These are phyloP conservation scores for Knufia fluminis DNA, from an alignment of 2,329 filamentous ascomycete genomes.

Conservation along the genomic window DNA sequence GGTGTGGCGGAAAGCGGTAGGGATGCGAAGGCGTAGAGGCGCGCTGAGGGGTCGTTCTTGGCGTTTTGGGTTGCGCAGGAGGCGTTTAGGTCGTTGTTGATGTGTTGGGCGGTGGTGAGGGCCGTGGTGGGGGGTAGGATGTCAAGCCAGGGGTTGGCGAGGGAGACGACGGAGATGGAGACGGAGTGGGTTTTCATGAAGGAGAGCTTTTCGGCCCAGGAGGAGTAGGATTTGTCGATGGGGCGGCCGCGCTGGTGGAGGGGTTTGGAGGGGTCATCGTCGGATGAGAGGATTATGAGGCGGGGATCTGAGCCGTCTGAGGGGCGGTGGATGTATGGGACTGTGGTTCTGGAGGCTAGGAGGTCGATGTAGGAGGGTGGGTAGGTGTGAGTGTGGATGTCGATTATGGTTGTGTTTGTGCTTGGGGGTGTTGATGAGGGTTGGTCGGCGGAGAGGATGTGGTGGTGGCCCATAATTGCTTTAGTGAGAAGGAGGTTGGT, in stretches of 20 bases:
- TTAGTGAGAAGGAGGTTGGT: not conserved
- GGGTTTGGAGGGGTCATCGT: constrained; percentile 33
- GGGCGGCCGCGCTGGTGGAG: constrained; percentile 58
- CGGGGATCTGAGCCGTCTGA: constrained; percentile 29
- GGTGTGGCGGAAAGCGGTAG: constrained; percentile 64
- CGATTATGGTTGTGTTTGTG: constrained; percentile 35
- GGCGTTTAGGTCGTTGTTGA: constrained; percentile 69
- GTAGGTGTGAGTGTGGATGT: constrained; percentile 57
- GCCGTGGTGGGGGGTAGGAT: constrained; percentile 60
- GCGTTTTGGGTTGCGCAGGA: constrained; percentile 51
- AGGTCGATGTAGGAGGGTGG: constrained; percentile 51
- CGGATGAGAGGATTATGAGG: constrained; percentile 39
- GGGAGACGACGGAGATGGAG: constrained; percentile 71
- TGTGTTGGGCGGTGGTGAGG: constrained; percentile 50
- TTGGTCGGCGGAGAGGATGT: not conserved
- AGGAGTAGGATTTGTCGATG: constrained; percentile 73
- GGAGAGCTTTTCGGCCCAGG: constrained; percentile 65
- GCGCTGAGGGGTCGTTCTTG: constrained; percentile 23
- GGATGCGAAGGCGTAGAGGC: constrained; percentile 74
- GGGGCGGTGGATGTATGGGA: constrained; percentile 38
- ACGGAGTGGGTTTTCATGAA: constrained; percentile 86
- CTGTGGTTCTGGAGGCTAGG: constrained; percentile 42
- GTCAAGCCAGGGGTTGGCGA: constrained; percentile 92
- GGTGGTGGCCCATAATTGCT: not conserved
- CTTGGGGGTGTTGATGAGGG: not conserved